Evolutionary conservation across 768 basidiomycete genomes (phyloP), one percentile per base, ranked within the genome.

Genomic region (Tylopilus rubrobrunneus): DNA sequence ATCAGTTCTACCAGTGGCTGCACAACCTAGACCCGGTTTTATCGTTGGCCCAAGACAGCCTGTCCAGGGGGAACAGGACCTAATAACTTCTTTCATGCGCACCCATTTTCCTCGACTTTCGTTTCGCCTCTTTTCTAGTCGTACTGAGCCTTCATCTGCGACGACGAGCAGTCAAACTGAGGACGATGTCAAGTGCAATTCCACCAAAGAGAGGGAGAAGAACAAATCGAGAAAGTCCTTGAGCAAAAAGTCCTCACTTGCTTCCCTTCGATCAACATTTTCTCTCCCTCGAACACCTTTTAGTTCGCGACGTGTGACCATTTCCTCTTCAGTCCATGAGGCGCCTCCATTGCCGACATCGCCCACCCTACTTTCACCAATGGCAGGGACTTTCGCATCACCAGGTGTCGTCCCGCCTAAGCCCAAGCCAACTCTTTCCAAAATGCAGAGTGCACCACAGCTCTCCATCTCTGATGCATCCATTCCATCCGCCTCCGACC

Each of bases 221-320:
- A 36, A 14, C 9, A 61, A 53, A 25, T 49, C 29, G 3, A 57
- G 33, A 27, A 69, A 64, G 40, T 48, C 55, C 2, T 10, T 68
- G 28, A 60, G 56, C 56, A 69, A 69, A 51, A 69, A 69, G 17
- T 60, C 68, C 0, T 69, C 69, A 0, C 56, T 69, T 25, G 68
- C 67, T 7, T 71, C 69, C 27, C 54, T 71, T 10, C 58, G 68
- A 9, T 58, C 62, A 0, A 71, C 68, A 1, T 71, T 69, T 7
- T 67, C 68, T 15, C 33, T 69, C 14, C 69, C 68, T 15, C 65
- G 68, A 5, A 36, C 65, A 0, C 71, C 68, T 5, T 66, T 71
- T 34, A 59, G 48, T n/a, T 70, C 69, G 1, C 66, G 59, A 14
- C 68, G 65, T 47, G 56, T 65, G 23, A 42, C 58, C 0, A 1